phyloP scores from a whole-genome alignment of 495 filamentous ascomycete species.

The Podospora tetraspora region DNA sequence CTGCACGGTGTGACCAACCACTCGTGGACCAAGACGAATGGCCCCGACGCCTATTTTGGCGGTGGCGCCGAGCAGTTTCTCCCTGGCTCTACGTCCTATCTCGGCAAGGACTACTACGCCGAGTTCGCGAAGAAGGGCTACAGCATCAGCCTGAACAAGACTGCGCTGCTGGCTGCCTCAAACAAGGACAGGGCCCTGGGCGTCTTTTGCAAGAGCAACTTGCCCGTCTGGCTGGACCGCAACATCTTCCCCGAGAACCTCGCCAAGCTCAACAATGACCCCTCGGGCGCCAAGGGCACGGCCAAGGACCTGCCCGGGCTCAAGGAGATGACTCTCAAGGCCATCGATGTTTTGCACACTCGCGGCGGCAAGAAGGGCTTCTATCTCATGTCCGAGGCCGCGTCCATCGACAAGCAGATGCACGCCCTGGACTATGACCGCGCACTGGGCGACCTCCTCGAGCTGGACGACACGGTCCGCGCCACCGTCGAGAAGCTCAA shows the following conservation, averaged over 20 bases:
- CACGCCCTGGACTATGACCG: constrained; percentile 71
- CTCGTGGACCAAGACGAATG: constrained; percentile 60
- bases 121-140: constrained; percentile 62
- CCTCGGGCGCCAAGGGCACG: constrained; percentile 50
- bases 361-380: constrained; percentile 61
- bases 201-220: constrained; percentile 60
- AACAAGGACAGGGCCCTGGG: constrained; percentile 57
- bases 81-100: constrained; percentile 47
- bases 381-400: constrained; percentile 73
- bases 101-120: constrained; percentile 60
- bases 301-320: constrained; percentile 66
- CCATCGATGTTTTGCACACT: constrained; percentile 60
- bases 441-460: constrained; percentile 66
- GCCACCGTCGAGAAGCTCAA: constrained; percentile 60
- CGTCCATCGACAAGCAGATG: constrained; percentile 78
- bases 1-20: constrained; percentile 56
- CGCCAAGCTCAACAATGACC: constrained; percentile 53
- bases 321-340: constrained; percentile 78
- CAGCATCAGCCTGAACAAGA: constrained; percentile 60
- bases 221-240: constrained; percentile 68
- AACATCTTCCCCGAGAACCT: constrained; percentile 65
- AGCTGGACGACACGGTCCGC: constrained; percentile 68
- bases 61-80: constrained; percentile 70
- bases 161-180: constrained; percentile 47
- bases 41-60: constrained; percentile 68